These are phyloP conservation scores for Allomyces arbusculus DNA, from an alignment of 192 early-diverging fungal species.

Conservation along the genomic window DNA sequence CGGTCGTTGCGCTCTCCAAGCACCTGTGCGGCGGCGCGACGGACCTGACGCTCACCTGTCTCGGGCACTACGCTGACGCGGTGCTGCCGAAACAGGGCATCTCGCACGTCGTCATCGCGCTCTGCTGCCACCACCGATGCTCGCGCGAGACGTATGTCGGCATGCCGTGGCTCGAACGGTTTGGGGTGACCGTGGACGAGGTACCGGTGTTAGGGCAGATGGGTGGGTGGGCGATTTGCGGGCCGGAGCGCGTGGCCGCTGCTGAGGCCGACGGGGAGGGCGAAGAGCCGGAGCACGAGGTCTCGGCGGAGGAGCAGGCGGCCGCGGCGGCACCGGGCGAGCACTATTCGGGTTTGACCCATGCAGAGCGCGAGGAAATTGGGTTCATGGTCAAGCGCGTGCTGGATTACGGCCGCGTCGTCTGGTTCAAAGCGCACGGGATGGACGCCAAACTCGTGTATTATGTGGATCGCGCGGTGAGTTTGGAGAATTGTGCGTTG, in stretches of 20 bases:
- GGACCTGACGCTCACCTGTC: constrained; percentile 59
- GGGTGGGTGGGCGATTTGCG: constrained; percentile 60
- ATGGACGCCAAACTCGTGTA: constrained; percentile 51
- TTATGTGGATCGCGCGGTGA: constrained; percentile 38
- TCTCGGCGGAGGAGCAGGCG: constrained; percentile 15
- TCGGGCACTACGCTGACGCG: constrained; percentile 24
- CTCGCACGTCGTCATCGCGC: constrained; percentile 60
- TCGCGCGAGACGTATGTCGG: constrained; percentile 49
- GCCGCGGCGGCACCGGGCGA: constrained; percentile 15
- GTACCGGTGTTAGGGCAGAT: constrained; percentile 46
- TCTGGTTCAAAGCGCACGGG: constrained; percentile 29
- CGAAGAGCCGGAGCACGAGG: constrained; percentile 13
- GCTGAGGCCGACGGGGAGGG: constrained; percentile 6
- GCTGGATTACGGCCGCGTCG: constrained; percentile 49
- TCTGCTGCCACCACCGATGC: constrained; percentile 78
- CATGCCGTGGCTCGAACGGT: constrained; percentile 31
- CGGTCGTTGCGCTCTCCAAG: constrained; percentile 59
- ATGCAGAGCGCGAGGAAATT: constrained; percentile 32
- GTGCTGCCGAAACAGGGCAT: constrained; percentile 10
- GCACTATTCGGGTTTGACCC: constrained; percentile 51
- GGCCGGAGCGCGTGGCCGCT: background rate
- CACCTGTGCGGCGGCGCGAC: constrained; percentile 83
- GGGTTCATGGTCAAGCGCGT: constrained; percentile 57
- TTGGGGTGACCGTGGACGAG: constrained; percentile 23
- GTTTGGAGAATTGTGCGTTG: constrained; percentile 55